phyloP scores from a whole-genome alignment of 208 protist genomes.

The Trichomonas vaginalis region DNA sequence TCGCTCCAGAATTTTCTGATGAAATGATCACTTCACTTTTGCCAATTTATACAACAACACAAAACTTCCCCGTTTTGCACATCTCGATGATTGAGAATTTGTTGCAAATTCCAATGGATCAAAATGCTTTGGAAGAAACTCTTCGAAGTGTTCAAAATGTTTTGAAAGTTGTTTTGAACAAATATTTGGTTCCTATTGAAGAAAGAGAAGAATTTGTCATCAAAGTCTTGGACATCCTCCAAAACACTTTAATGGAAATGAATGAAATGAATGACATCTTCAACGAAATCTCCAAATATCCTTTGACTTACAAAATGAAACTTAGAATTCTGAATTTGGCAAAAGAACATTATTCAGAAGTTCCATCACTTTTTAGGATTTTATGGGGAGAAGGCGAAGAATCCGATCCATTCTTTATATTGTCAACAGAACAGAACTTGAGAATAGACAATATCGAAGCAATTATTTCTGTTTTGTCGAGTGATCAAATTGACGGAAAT shows the following conservation, averaged over 20 bases:
- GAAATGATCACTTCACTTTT: background rate
- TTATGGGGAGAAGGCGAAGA: background rate
- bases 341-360: background rate
- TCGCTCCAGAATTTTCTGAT: background rate
- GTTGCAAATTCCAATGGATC: background rate
- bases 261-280: background rate
- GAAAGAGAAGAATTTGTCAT: background rate
- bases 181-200: background rate
- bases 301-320: background rate
- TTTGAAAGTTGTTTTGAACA: background rate
- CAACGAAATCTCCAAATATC: background rate
- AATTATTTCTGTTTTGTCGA: background rate
- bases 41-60: background rate
- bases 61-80: background rate
- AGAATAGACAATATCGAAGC: background rate
- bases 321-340: background rate
- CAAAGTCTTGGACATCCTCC: background rate
- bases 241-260: background rate
- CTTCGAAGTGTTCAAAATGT: background rate
- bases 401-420: background rate
- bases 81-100: background rate
- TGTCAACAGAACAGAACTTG: background rate
- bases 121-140: background rate
- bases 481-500: background rate
- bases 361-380: background rate